Evolutionary conservation across 1,284 basidiomycete genomes (phyloP), one percentile per base, ranked within the genome.

Genomic region (Sphagnurus paluster): DNA sequence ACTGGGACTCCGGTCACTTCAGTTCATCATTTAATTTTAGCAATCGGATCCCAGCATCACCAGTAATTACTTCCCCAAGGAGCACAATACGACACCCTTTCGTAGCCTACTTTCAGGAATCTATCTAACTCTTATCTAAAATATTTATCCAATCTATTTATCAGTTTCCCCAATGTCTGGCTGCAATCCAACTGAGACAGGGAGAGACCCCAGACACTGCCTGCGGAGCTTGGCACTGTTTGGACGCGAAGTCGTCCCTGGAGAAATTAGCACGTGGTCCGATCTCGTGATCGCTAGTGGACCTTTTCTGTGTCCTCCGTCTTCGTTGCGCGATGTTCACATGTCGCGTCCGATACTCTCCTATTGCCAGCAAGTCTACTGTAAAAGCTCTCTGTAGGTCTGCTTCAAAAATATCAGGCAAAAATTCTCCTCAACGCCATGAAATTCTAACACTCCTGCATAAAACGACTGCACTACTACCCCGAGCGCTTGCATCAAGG

Each of bases 381-480:
- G 41, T 39, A 10, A 45, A 26, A 14, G 5, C 29, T 13, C 5
- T 28, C 16, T 39, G 34, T 11, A 44, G 46, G 16, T 37, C 24
- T 10, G 9, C 43, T 11, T 48, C 46, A 25, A 16, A 38, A 11
- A 5, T 26, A 21, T 4, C 44, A 5, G 21, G 19, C 8, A 28
- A 44, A 34, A 28, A 25, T 9, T 19, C 21, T 30, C n/a, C 44
- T 9, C 41, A 36, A 25, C 50, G 43, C 38, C 46, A 48, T 30
- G 45, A 57, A 39, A 42, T 54, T 17, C 61, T 66, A 33, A 67
- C 61, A 14, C 50, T 73, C 17, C 53, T 78, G 19, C 71, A 74
- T 55, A 72, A 70, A 54, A 69, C 72, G 0, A 53, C 54, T 5
- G 53, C 64, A 4, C 56, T 79, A 5, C 51, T 77, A 11, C 74